Conservation (phyloP, 805 yeast species). For the Yarrowia sp. region DNA sequence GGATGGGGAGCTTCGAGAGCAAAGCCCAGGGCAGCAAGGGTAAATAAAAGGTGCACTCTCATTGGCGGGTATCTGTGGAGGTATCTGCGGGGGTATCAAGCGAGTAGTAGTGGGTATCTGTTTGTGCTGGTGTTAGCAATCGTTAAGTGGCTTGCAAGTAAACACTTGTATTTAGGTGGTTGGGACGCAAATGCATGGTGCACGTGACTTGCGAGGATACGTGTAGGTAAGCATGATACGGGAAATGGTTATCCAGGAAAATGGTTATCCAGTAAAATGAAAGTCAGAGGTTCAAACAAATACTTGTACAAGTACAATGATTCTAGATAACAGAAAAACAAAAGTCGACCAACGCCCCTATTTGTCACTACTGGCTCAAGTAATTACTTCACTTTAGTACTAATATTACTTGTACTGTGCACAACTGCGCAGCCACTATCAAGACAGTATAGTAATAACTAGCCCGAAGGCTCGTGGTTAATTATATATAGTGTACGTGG, state of each 20-base stretch:
- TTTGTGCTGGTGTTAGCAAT: neutral
- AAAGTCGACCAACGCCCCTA: too few relatives aligned
- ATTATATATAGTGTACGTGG: conserved; percentile 21
- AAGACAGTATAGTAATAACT: conserved; percentile 14
- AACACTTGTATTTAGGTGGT: neutral
- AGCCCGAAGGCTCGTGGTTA: conserved; percentile 17
- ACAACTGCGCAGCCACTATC: neutral
- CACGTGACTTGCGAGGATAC: conserved; percentile 7
- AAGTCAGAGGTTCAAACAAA: too few relatives aligned
- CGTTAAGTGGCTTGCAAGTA: neutral
- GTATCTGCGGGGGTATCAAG: neutral
- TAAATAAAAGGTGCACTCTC: neutral
- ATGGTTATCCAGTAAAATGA: too few relatives aligned
- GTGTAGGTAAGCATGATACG: neutral
- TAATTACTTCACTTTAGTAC: too few relatives aligned
- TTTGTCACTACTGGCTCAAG: too few relatives aligned
- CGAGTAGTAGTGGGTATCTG: neutral
- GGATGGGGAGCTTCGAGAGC: neutral
- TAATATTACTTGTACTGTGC: too few relatives aligned
- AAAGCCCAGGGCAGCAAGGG: neutral
- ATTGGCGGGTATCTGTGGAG: neutral
- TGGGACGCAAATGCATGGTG: conserved; percentile 6
- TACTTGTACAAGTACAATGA: too few relatives aligned
- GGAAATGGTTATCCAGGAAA: too few relatives aligned
- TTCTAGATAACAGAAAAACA: too few relatives aligned